Evolutionary conservation across 805 yeast species (phyloP).

Genomic region (Spathaspora passalidarum): DNA sequence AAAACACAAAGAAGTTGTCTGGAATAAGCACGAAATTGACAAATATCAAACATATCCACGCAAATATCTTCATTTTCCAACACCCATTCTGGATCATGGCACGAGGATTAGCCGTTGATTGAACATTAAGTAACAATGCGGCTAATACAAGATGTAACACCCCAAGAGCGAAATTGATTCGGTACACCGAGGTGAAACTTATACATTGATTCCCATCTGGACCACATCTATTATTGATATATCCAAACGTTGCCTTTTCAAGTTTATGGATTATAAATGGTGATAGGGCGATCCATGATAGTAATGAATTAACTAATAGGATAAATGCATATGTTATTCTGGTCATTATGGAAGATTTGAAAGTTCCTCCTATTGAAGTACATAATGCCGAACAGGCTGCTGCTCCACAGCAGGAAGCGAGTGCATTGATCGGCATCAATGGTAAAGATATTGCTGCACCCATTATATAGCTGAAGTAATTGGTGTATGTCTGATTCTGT

Average conservation of each 20-base stretch:
- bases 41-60: conserved; percentile 55
- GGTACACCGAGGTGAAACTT: conserved; percentile 92
- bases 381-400: conserved; percentile 67
- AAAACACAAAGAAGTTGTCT: conserved; percentile 78
- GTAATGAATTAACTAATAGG: conserved; percentile 69
- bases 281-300: conserved; percentile 91
- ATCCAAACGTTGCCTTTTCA: conserved; percentile 66
- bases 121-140: conserved; percentile 63
- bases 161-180: conserved; percentile 87
- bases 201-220: conserved; percentile 70
- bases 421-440: conserved; percentile 48
- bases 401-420: conserved; percentile 79
- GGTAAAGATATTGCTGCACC: conserved; percentile 76
- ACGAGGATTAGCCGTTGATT: conserved; percentile 73
- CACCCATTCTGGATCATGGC: conserved; percentile 85
- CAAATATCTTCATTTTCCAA: conserved; percentile 76
- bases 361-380: conserved; percentile 51
- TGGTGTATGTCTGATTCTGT: not conserved
- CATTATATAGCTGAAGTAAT: conserved; percentile 39
- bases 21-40: conserved; percentile 73
- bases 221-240: conserved; percentile 67
- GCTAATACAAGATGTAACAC: conserved; percentile 73
- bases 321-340: conserved; percentile 82
- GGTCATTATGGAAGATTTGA: conserved; percentile 76
- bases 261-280: conserved; percentile 74